Evolutionary conservation across 2,329 filamentous ascomycete species (phyloP), one percentile per base, ranked within the genome.

Genomic region (Calonectria pteridis): DNA sequence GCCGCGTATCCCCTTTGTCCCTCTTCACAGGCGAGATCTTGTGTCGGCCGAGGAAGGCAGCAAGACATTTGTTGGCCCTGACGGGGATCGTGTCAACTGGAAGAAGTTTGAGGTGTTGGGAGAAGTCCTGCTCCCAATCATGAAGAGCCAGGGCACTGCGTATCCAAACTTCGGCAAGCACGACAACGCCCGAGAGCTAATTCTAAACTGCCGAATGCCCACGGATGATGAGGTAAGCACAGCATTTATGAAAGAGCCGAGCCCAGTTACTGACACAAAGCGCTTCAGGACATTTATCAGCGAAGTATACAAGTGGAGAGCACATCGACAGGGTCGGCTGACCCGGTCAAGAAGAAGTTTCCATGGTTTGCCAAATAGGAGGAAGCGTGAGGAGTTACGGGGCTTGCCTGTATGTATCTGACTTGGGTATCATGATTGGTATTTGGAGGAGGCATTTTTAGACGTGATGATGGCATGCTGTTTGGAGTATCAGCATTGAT

Each of bases 91-190:
- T 66, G 94, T 99, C 82, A 98, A 98, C 83, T 99, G 97, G 97
- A 95, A 94, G 85, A 99, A 99, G 83, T 99, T 98, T 80, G 96
- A 98, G 84, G 93, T 99, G 37, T 92, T 98, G 85, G 96, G 96
- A 9, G 96, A 98, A 79, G 94, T 98, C 6, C 90, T 98, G 67
- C 88, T 98, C 73, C 94, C 95, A 2, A 93, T 99, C 69, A 97
- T 98, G 90, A 94, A 93, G 85, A 98, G 96, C 80, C 96, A 98
- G 84, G 94, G 94, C 68, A 92, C 92, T 63, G 93, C 95, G 6
- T 98, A 98, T 79, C 91, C 92, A 31, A 93, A 93, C 75, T 86
- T 96, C 75, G 87, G 88, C 40, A 92, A 89, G 79, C 93, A 94
- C 79, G 93, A 96, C 73, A 88, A 90, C 67, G 91, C 94, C 6